Evolutionary conservation across 805 yeast genomes (phyloP).

Genomic region (Maudiozyma turicensis): DNA sequence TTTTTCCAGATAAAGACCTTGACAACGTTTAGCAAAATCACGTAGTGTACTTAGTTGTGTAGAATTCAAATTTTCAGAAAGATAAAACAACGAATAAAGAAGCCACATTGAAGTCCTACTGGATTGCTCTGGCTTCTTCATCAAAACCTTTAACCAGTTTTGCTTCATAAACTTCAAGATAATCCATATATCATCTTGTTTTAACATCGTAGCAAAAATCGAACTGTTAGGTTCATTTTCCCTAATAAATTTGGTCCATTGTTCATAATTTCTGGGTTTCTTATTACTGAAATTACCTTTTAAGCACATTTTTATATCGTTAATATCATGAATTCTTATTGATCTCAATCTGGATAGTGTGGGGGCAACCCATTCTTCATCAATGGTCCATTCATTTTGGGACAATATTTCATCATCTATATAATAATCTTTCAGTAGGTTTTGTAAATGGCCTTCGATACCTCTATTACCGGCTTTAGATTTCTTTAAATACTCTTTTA

Average conservation of each 20-base stretch:
- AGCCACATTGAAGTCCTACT: slow-evolving; percentile 17
- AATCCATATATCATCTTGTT: slow-evolving; percentile 15
- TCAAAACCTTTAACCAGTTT: slow-evolving; percentile 19
- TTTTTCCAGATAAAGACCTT: slow-evolving; percentile 1
- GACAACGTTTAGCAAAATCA: slow-evolving; percentile 24
- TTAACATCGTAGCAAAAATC: slow-evolving; percentile 10
- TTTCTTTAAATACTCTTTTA: slow-evolving; percentile 12
- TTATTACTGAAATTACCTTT: slow-evolving; percentile 3
- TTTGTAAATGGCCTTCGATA: slow-evolving; percentile 9
- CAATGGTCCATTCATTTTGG: slow-evolving; percentile 12
- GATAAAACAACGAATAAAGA: slow-evolving; percentile 18
- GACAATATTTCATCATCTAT: neutral
- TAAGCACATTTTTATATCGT: slow-evolving; percentile 13
- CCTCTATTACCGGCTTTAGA: slow-evolving; percentile 7
- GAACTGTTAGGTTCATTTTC: slow-evolving; percentile 21
- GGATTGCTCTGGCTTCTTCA: slow-evolving; percentile 8
- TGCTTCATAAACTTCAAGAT: slow-evolving; percentile 21
- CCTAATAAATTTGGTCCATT: slow-evolving; percentile 22
- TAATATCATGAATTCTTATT: slow-evolving; percentile 9
- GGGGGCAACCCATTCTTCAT: slow-evolving; percentile 17
- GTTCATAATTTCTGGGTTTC: slow-evolving; percentile 18
- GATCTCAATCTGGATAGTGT: slow-evolving; percentile 7
- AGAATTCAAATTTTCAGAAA: slow-evolving; percentile 20
- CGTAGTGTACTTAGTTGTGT: slow-evolving; percentile 21
- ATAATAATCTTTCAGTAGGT: slow-evolving; percentile 10